Conservation (phyloP, 2,329 filamentous ascomycete genomes). For the Delphinella strobiligena region DNA sequence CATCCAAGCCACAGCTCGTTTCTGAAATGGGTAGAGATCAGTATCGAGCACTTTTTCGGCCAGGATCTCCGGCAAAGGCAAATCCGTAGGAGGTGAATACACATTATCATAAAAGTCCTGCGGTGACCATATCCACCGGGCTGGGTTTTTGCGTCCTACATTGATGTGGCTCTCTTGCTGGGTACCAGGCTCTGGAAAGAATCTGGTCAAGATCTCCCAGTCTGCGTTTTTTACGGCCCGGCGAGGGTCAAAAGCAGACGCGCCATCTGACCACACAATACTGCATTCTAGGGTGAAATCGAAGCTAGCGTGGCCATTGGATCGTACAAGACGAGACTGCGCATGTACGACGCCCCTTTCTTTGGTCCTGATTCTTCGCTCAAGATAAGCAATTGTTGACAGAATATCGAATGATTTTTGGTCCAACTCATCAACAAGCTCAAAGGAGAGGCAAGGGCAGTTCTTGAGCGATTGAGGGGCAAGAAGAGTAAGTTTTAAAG, state of each 20-base stretch:
- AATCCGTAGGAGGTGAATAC: conserved; percentile 43
- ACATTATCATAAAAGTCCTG: conserved; percentile 60
- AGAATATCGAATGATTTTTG: background rate
- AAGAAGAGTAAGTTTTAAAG: background rate
- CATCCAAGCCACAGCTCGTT: conserved; percentile 58
- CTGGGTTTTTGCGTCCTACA: conserved; percentile 6
- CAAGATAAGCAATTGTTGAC: conserved; percentile 1
- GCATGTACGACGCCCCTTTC: conserved; percentile 1
- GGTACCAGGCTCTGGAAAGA: conserved; percentile 14
- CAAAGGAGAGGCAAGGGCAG: background rate
- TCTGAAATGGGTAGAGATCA: conserved; percentile 59
- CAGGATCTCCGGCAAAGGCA: conserved; percentile 7
- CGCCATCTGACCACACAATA: conserved; percentile 18
- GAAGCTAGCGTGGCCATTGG: background rate
- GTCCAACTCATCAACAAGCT: background rate
- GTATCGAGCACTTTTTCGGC: conserved; percentile 15
- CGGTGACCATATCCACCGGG: conserved; percentile 29
- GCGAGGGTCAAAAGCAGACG: conserved; percentile 19
- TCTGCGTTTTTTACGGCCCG: conserved; percentile 12
- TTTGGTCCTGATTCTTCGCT: conserved; percentile 2
- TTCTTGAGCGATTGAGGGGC: background rate
- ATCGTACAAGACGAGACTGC: conserved; percentile 3
- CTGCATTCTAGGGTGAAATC: conserved; percentile 8
- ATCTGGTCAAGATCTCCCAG: conserved; percentile 7
- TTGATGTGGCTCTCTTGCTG: background rate